Conservation (phyloP, 139 green algal species). For the Tetradesmus obliquus region DNA sequence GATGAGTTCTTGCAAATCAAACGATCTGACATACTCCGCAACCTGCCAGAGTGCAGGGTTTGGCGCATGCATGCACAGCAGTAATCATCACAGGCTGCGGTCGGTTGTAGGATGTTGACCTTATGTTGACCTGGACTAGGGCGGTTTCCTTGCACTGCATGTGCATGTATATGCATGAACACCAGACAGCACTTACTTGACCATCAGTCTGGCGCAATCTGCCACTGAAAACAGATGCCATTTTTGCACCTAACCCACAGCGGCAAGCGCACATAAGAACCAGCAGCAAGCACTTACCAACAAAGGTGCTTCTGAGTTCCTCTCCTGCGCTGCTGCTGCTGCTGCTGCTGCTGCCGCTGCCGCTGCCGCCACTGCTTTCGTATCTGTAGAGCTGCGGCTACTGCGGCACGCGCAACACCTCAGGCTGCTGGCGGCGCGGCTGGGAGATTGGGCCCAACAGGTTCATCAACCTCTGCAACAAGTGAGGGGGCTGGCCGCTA, state of each 20-base stretch:
- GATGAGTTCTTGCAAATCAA: too few relatives aligned
- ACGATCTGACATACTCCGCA: too few relatives aligned
- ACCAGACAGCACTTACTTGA: not conserved
- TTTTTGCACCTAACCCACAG: too few relatives aligned
- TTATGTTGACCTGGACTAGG: not conserved
- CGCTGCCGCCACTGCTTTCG: not conserved
- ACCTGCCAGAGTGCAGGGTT: too few relatives aligned
- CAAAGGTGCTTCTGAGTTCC: not conserved
- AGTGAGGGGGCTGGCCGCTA: not conserved
- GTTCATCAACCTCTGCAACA: constrained; percentile 39
- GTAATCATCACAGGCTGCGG: not conserved
- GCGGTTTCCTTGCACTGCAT: not conserved
- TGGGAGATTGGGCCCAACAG: constrained; percentile 1
- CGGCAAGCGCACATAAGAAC: too few relatives aligned
- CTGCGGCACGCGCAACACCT: constrained; percentile 34
- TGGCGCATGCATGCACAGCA: not conserved
- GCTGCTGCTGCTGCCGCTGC: not conserved
- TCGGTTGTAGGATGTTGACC: not conserved
- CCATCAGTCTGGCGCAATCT: too few relatives aligned
- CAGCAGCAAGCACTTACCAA: not conserved
- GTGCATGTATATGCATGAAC: not conserved
- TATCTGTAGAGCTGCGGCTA: constrained; percentile 5
- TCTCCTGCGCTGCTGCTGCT: not conserved
- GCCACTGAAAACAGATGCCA: too few relatives aligned
- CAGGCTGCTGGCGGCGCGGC: constrained; percentile 21